phyloP scores from a whole-genome alignment of 1,139 yeast species.

The Nakaseomyces glabratus region DNA sequence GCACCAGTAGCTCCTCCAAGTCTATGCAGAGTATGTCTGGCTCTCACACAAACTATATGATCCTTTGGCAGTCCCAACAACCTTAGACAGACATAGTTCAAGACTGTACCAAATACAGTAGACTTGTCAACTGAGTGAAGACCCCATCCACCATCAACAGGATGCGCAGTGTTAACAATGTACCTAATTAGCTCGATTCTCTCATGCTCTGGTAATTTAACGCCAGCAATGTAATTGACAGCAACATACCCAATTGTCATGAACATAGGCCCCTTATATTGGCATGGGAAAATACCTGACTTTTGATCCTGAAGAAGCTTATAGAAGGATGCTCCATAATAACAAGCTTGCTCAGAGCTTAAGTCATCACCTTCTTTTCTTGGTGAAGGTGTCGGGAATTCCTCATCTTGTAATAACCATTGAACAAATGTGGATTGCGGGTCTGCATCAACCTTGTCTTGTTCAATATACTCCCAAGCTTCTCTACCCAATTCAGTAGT shows the following conservation, averaged over 20 bases:
- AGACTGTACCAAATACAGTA: slow-evolving; percentile 88
- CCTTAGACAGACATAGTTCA: slow-evolving; percentile 73
- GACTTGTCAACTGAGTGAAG: slow-evolving; percentile 84
- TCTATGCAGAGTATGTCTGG: slow-evolving; percentile 57
- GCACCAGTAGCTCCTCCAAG: slow-evolving; percentile 84
- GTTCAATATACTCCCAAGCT: slow-evolving; percentile 63
- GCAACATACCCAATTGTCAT: slow-evolving; percentile 85
- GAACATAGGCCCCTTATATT: slow-evolving; percentile 97
- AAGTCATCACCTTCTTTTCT: slow-evolving; percentile 21
- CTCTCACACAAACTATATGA: slow-evolving; percentile 75
- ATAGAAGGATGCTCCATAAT: slow-evolving; percentile 69
- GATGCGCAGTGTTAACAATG: slow-evolving; percentile 82
- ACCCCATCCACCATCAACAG: slow-evolving; percentile 99
- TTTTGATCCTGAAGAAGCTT: slow-evolving; percentile 57
- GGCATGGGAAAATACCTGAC: slow-evolving; percentile 81
- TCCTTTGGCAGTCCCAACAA: slow-evolving; percentile 63
- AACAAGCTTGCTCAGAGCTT: slow-evolving; percentile 55
- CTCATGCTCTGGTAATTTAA: slow-evolving; percentile 59
- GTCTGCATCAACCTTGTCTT: slow-evolving; percentile 34
- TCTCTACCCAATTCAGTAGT: slow-evolving; percentile 69
- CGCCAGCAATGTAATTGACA: slow-evolving; percentile 60
- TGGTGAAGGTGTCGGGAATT: slow-evolving; percentile 39
- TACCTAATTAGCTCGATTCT: slow-evolving; percentile 69
- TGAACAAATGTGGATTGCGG: slow-evolving; percentile 53
- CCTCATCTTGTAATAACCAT: slow-evolving; percentile 42